These are phyloP conservation scores for Amaranthus cruentus DNA, from an alignment of 148 eudicot species.

Conservation along the genomic window DNA sequence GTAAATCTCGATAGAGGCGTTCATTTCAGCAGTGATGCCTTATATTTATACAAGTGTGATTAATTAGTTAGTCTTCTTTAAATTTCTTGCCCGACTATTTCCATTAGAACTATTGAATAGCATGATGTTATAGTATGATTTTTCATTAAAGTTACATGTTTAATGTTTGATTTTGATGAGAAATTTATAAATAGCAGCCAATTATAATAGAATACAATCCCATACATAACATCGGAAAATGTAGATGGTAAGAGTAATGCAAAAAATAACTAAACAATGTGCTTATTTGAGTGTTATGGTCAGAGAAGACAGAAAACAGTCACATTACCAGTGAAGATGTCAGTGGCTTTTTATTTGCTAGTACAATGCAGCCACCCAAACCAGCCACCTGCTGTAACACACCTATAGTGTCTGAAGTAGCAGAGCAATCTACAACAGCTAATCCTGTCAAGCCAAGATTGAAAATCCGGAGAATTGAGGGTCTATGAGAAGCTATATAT, in stretches of 20 bases:
- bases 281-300: background rate
- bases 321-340: conserved; percentile 67
- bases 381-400: conserved; percentile 48
- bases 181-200: background rate
- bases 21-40: too few relatives aligned
- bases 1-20: too few relatives aligned
- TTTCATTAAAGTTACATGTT: too few relatives aligned
- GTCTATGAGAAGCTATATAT: background rate
- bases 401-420: conserved; percentile 75
- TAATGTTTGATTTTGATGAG: too few relatives aligned
- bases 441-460: conserved; percentile 50
- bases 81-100: too few relatives aligned
- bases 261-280: background rate
- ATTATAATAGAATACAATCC: background rate
- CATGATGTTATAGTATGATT: too few relatives aligned
- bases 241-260: background rate
- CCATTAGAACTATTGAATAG: too few relatives aligned
- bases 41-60: too few relatives aligned
- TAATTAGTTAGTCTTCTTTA: too few relatives aligned
- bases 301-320: background rate
- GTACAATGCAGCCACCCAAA: conserved; percentile 66
- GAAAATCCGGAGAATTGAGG: background rate
- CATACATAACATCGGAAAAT: background rate
- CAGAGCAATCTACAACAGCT: conserved; percentile 82
- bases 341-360: conserved; percentile 97